phyloP scores from a whole-genome alignment of 1,284 basidiomycete species.

The Mycena citricolor region DNA sequence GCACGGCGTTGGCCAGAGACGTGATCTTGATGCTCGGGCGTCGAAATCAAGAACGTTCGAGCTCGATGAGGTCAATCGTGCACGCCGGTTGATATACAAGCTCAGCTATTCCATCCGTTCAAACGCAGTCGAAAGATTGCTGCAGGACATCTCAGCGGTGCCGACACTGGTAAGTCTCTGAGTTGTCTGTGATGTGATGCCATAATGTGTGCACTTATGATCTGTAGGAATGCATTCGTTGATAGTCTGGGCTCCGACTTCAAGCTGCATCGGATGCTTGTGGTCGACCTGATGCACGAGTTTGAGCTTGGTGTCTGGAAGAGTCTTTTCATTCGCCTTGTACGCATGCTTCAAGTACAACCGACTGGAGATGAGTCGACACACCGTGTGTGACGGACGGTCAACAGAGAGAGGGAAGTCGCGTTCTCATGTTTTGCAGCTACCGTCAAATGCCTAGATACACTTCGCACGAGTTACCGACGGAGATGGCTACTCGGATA shows the following conservation, averaged over 20 bases:
- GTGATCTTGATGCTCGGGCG: conserved; percentile 16
- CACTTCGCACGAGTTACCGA: neutral
- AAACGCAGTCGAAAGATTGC: conserved; percentile 7
- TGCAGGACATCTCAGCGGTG: neutral
- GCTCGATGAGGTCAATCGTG: conserved; percentile 8
- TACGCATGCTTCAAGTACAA: too few species aligned
- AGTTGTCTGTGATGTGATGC: neutral
- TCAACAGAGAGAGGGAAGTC: neutral
- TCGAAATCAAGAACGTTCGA: conserved; percentile 4
- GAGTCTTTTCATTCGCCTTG: conserved; percentile 4
- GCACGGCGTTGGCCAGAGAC: conserved; percentile 19
- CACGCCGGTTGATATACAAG: conserved; percentile 16
- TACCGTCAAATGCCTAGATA: neutral
- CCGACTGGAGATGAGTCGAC: neutral
- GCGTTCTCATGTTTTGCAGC: neutral
- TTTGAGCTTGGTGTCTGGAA: conserved; percentile 14
- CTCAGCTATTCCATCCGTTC: neutral
- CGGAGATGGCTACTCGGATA: neutral
- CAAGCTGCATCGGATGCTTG: conserved; percentile 32
- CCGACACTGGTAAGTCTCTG: conserved; percentile 2
- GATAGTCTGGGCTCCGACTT: conserved; percentile 26
- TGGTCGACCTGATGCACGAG: conserved; percentile 28
- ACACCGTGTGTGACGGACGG: neutral
- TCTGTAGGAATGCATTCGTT: conserved; percentile 36
- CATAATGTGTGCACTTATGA: neutral